Evolutionary conservation across 805 yeast genomes (phyloP).

Genomic region (Scheffersomyces stipitis): DNA sequence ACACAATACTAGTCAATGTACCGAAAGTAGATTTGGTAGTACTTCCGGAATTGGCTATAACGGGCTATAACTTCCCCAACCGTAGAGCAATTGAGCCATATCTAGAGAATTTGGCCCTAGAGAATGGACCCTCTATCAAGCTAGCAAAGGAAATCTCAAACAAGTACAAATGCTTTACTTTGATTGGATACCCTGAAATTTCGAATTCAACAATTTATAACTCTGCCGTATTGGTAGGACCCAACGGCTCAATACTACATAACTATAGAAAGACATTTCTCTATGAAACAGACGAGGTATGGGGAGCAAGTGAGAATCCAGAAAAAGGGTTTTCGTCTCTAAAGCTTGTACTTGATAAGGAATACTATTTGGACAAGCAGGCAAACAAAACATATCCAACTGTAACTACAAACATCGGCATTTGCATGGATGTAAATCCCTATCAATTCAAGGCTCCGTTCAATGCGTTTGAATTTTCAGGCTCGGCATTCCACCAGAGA

Average conservation of each 20-base stretch:
- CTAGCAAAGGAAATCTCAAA: conserved; percentile 59
- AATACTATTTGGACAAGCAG: conserved; percentile 9
- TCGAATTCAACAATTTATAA: conserved; percentile 49
- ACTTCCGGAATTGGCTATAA: conserved; percentile 80
- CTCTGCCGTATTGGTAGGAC: conserved; percentile 65
- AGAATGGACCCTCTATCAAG: conserved; percentile 46
- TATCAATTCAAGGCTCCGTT: conserved; percentile 82
- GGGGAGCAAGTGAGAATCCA: conserved; percentile 78
- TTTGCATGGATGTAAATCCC: conserved; percentile 94
- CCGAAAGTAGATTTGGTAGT: conserved; percentile 60
- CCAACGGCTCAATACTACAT: conserved; percentile 55
- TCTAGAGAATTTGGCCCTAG: conserved; percentile 42
- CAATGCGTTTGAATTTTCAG: conserved; percentile 67
- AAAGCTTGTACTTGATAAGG: conserved; percentile 34
- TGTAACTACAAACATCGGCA: conserved; percentile 61
- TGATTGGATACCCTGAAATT: conserved; percentile 82
- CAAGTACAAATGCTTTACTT: conserved; percentile 57
- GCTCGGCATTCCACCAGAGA: conserved; percentile 44
- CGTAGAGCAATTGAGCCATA: conserved; percentile 53
- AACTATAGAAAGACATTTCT: conserved; percentile 77
- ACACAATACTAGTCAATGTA: conserved; percentile 23
- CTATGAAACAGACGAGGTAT: conserved; percentile 73
- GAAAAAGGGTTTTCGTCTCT: conserved; percentile 53
- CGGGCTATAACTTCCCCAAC: conserved; percentile 72
- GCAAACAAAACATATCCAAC: conserved; percentile 16